Percentiles rank a stretch among this genome's conserved stretches.
These are phyloP conservation scores for Lecanicillium sp. DNA, from an alignment of 2,329 filamentous ascomycete genomes.

Conservation along the genomic window DNA sequence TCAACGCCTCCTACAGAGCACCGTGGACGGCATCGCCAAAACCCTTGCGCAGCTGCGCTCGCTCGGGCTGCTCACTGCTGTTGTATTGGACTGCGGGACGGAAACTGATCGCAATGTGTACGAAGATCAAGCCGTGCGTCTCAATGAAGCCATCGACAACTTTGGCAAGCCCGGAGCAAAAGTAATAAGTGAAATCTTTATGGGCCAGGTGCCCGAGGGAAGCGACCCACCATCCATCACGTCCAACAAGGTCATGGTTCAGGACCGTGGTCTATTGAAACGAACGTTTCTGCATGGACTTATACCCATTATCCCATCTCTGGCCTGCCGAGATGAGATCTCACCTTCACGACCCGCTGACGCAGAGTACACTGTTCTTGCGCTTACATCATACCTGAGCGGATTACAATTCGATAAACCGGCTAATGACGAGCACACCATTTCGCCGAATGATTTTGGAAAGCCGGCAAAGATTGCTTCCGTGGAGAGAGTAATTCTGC, in stretches of 20 bases:
- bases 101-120: conserved; percentile 33
- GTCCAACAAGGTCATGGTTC: conserved; percentile 19
- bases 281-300: conserved; percentile 23
- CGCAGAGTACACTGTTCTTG: conserved; percentile 59
- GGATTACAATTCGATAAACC: conserved; percentile 46
- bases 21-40: conserved; percentile 67
- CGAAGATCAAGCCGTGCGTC: conserved; percentile 59
- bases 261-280: conserved; percentile 23
- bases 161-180: conserved; percentile 62
- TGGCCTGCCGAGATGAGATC: conserved; percentile 34
- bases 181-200: conserved; percentile 35
- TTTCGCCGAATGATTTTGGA: conserved; percentile 1
- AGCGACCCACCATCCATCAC: conserved; percentile 13
- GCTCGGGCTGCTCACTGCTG: conserved; percentile 72
- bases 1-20: conserved; percentile 60
- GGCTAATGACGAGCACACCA: neutral
- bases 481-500: conserved; percentile 78
- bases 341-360: conserved; percentile 31
- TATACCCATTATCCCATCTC: conserved; percentile 30
- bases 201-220: neutral
- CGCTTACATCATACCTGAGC: conserved; percentile 68
- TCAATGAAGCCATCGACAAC: conserved; percentile 67
- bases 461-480: conserved; percentile 42
- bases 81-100: conserved; percentile 68
- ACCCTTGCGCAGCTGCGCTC: conserved; percentile 78